Evolutionary conservation across 495 filamentous ascomycete genomes (phyloP).

Genomic region (Stereocaulon alpinum): DNA sequence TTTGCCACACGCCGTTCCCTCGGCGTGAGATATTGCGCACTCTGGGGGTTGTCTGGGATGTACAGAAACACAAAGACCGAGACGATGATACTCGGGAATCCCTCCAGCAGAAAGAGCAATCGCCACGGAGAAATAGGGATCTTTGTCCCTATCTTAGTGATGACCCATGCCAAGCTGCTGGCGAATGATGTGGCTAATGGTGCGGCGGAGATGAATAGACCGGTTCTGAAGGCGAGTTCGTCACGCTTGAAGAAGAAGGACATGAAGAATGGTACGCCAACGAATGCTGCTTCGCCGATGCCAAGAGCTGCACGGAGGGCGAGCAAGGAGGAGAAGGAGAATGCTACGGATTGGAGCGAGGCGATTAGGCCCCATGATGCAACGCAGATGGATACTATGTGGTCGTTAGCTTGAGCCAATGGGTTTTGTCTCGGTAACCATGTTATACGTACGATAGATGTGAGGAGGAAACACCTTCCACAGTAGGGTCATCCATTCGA

Average conservation of each 20-base stretch:
- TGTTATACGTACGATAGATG: conserved; percentile 40
- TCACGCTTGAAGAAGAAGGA: conserved; percentile 52
- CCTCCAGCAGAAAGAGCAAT: conserved; percentile 50
- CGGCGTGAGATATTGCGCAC: conserved; percentile 38
- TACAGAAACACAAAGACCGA: conserved; percentile 43
- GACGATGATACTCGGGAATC: conserved; percentile 49
- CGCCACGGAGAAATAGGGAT: conserved; percentile 50
- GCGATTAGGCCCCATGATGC: conserved; percentile 58
- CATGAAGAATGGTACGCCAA: conserved; percentile 52
- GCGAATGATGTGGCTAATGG: conserved; percentile 60
- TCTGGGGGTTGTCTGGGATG: conserved; percentile 46
- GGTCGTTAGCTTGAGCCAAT: conserved; percentile 23
- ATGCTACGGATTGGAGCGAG: conserved; percentile 57
- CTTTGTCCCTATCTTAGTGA: conserved; percentile 38
- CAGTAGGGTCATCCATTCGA: conserved; percentile 62
- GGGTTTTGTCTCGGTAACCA: neutral
- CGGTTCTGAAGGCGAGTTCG: conserved; percentile 51
- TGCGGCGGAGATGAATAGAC: conserved; percentile 52
- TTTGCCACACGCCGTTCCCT: conserved; percentile 39
- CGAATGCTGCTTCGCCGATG: conserved; percentile 52
- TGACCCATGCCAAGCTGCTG: conserved; percentile 50
- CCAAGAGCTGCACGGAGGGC: conserved; percentile 43
- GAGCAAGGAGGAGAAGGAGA: conserved; percentile 39
- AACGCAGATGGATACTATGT: conserved; percentile 37
- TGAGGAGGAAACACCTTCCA: conserved; percentile 48